Base-by-base conservation (phyloP, 768 basidiomycete genomes). In the Dioszegia crocea region DNA sequence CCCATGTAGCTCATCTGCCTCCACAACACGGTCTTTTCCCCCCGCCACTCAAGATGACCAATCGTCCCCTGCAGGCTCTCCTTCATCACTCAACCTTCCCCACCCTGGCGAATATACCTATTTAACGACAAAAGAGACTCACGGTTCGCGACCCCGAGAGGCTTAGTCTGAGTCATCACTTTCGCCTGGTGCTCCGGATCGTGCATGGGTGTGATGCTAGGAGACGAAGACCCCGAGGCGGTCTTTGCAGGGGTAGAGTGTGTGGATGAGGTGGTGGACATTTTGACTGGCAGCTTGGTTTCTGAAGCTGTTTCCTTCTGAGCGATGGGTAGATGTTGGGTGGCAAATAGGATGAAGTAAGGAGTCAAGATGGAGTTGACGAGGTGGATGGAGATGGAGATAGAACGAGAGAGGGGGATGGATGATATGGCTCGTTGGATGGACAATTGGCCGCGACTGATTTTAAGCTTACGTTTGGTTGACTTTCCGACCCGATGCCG, bases 171-270 rank as follows among this genome's bases (percentile, higher is more conserved):
- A 31, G 66, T 64, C 2, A 74, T 63, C 23, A 77, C 66, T 45
- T 67, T 71, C 29, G 74, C 76, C 49, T 69, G 59, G 36, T 75
- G 70, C 12, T 55, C 57, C 9, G 76, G 74, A 54, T 76, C 74
- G 59, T 78, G 77, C 56, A 78, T 63, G 6, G 77, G 75, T 2
- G 74, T 71, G 63, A 77, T 73, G 47, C 60, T 70, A 2, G 70
- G 71, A 19, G 71, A 74, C 2, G 71, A 74, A 2, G 75, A 47
- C 16, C 56, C 50, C 6, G 23, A 26, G 16, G 52, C 14, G 16
- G 52, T 24, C 40, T 66, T 66, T 27, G 53, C 40, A 9, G 66
- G 58, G 24, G 59, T 62, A 6, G 61, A 61, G 31, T 57, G 23
- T 23, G 30, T 43, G 23, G 55, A 41, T 3, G 60, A 56, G 23